Conservation (phyloP, 164 flowering plant species). For the Aristolochia californica region DNA sequence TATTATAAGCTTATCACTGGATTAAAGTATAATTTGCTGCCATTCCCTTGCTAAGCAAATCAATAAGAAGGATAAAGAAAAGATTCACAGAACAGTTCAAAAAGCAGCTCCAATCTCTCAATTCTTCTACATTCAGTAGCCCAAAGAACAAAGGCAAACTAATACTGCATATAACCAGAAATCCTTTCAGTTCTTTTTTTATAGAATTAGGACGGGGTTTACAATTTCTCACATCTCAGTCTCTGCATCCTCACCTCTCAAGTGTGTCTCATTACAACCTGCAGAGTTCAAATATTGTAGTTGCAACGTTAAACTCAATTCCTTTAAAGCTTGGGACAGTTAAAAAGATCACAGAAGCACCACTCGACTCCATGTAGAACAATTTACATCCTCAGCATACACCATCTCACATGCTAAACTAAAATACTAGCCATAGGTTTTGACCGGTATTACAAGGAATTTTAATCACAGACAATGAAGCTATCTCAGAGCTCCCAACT, state of each 20-base stretch:
- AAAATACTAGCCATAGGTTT: conserved; percentile 5
- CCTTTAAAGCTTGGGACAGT: neutral
- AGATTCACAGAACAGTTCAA: no score
- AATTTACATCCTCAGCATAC: conserved; percentile 16
- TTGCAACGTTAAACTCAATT: conserved; percentile 9
- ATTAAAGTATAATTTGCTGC: neutral
- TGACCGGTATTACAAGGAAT: neutral
- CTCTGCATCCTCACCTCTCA: no score
- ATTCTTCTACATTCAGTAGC: no score
- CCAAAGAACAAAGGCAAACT: neutral
- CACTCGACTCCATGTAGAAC: no score
- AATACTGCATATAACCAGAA: neutral
- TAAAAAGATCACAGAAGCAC: neutral
- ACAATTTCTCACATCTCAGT: neutral
- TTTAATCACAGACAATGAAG: no score
- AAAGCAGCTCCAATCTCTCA: neutral
- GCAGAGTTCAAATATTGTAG: no score
- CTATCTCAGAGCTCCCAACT: no score
- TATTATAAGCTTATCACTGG: neutral
- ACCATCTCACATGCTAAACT: conserved; percentile 11
- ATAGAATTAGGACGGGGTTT: neutral
- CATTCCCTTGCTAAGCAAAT: neutral
- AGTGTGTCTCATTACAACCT: no score
- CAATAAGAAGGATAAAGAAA: neutral
- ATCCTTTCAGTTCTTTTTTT: neutral